Base-by-base conservation (phyloP, 202 grass and related monocot genomes). In the Setaria italica region DNA sequence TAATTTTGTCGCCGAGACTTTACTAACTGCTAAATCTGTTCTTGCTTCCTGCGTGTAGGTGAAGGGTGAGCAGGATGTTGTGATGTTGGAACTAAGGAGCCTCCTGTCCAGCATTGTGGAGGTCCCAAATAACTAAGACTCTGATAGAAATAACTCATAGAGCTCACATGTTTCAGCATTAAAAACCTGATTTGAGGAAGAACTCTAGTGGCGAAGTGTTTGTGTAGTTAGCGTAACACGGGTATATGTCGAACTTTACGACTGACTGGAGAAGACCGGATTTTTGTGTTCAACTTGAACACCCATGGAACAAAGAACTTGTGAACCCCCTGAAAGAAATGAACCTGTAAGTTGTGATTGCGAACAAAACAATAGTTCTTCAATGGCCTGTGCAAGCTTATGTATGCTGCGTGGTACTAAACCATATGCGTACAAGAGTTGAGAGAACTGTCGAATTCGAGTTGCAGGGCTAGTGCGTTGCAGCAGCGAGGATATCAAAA, bases 31-130 rank as follows among this genome's bases (percentile, higher is more conserved):
- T 30, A 51, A 81, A n/a, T 12, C 7, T 64, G 16, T 21, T 64
- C 2, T 45, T 89, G 25, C 4, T 76, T 56, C 42, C 4, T 70
- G 37, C 86, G 15, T 87, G 57, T 59, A 97, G 94, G 88, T 91
- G 78, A 91, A 92, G 46, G 92, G 89, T 54, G 85, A 89, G 66
- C 87, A 83, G 84, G 86, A 92, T 90, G 88, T 65, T 62, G 85
- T 80, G 77, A 74, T 94, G 84, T 58, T 62, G 49, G 88, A 94
- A 74, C 82, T 97, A 6, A 70, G 68, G 46, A 82, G 67, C 46
- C 82, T 91, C 30, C 76, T 97, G 49, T 86, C 82, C 60, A 66
- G 75, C 62, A 89, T 91, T 77, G 88, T 97, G 62, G 92, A 88
- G 67, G 82, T 80, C n/a, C 88, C 90, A 68, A 80, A 62, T 62